Evolutionary conservation across 2,329 filamentous ascomycete genomes (phyloP).

Genomic region (Talaromyces sp.): DNA sequence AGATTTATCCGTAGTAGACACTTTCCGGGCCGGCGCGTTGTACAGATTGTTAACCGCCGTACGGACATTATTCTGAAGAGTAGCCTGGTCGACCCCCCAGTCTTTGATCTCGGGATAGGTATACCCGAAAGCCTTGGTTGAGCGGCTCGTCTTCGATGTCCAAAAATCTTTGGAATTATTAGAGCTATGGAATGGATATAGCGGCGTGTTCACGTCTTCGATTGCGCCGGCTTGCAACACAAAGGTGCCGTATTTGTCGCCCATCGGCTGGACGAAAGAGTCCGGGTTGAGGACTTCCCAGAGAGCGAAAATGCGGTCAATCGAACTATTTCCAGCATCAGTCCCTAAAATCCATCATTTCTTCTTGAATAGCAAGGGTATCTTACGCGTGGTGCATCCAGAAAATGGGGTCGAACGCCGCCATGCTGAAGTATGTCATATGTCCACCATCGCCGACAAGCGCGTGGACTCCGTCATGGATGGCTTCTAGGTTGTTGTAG

Average conservation of each 20-base stretch:
- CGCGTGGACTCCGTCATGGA: constrained; percentile 48
- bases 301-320: constrained; percentile 69
- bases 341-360: background rate
- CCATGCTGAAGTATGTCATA: constrained; percentile 65
- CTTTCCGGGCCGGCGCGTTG: constrained; percentile 27
- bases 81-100: constrained; percentile 32
- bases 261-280: constrained; percentile 58
- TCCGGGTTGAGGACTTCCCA: constrained; percentile 71
- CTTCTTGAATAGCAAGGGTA: background rate
- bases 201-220: constrained; percentile 51
- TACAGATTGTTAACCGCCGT: constrained; percentile 58
- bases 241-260: constrained; percentile 55
- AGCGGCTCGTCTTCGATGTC: constrained; percentile 59
- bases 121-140: constrained; percentile 63
- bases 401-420: constrained; percentile 75
- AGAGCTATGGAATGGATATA: constrained; percentile 62
- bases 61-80: constrained; percentile 39
- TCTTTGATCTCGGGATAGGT: constrained; percentile 63
- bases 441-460: constrained; percentile 58
- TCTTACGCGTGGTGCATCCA: constrained; percentile 63
- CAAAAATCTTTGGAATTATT: constrained; percentile 54
- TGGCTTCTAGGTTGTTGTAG: constrained; percentile 34
- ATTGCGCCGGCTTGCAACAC: constrained; percentile 52
- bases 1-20: background rate
- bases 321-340: constrained; percentile 44